These are phyloP conservation scores for Phanerochaete carnosa DNA, from an alignment of 768 basidiomycete genomes.

Conservation along the genomic window DNA sequence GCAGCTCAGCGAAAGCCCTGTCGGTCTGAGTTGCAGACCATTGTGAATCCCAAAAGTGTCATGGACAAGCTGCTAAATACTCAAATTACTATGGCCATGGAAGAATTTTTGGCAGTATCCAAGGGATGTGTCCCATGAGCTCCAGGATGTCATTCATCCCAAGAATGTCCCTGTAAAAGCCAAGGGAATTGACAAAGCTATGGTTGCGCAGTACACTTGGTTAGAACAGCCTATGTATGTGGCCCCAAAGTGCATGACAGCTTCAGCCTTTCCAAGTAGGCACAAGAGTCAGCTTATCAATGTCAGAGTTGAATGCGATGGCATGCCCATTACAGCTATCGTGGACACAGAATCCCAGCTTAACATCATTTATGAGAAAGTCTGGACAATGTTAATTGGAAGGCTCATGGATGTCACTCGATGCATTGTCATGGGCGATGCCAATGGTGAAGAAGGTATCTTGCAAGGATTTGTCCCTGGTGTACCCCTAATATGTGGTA, in stretches of 20 bases:
- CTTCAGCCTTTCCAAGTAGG: not conserved
- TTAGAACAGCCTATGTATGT: not conserved
- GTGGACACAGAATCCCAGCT: slow-evolving; percentile 15
- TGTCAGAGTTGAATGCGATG: slow-evolving; percentile 4
- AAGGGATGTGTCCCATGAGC: slow-evolving; percentile 7
- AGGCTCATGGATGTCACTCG: not conserved
- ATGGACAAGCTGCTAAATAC: slow-evolving; percentile 2
- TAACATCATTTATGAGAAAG: not conserved
- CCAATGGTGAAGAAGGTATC: slow-evolving; percentile 6
- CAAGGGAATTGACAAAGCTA: not conserved
- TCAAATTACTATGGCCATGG: slow-evolving; percentile 7
- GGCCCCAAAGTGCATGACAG: not conserved
- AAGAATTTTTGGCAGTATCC: slow-evolving; percentile 2
- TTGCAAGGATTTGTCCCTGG: slow-evolving; percentile 5
- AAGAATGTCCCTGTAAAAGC: not conserved
- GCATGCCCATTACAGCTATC: slow-evolving; percentile 1
- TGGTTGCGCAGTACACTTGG: not conserved
- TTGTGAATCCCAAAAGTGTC: not conserved
- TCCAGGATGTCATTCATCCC: slow-evolving; percentile 5
- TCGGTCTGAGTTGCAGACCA: not conserved
- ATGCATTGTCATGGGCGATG: slow-evolving; percentile 7
- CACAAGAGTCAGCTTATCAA: slow-evolving; percentile 1
- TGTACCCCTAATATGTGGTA: slow-evolving; percentile 9
- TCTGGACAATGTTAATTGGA: not conserved
- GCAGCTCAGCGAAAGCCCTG: slow-evolving; percentile 1